Conservation (phyloP, 139 green algal species). For the Tetradesmus obliquus region DNA sequence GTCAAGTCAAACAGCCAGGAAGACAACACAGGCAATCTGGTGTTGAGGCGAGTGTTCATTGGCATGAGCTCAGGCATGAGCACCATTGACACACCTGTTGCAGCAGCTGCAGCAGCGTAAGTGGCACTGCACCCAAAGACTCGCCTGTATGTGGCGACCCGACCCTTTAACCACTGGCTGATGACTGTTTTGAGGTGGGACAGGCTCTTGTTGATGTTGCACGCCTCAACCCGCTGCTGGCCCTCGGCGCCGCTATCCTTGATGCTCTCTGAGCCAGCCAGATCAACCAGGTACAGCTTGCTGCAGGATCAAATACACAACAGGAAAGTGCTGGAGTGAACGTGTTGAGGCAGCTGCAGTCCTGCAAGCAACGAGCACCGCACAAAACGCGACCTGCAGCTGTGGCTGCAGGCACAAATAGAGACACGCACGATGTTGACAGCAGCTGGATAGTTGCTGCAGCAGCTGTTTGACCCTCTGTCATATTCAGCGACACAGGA, state of each 20-base stretch:
- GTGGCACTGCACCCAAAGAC: not conserved
- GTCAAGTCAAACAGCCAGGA: not conserved
- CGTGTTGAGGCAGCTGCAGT: no score
- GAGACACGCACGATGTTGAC: not conserved
- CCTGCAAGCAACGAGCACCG: not conserved
- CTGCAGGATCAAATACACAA: not conserved
- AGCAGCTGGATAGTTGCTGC: not conserved
- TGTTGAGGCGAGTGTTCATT: no score
- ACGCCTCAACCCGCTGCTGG: slow-evolving; percentile 11
- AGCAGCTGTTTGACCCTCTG: no score
- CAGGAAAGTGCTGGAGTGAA: no score
- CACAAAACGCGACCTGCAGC: not conserved
- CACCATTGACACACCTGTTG: not conserved
- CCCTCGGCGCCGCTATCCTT: slow-evolving; percentile 28
- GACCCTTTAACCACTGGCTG: not conserved
- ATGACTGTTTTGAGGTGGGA: slow-evolving; percentile 44
- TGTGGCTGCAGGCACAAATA: not conserved
- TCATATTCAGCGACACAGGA: no score
- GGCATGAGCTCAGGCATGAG: no score
- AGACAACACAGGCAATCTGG: no score
- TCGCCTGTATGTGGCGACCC: slow-evolving; percentile 18
- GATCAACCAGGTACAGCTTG: slow-evolving; percentile 39
- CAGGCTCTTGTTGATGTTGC: slow-evolving; percentile 32
- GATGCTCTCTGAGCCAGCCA: slow-evolving; percentile 44
- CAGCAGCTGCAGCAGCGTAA: not conserved